Base-by-base conservation (phyloP, 2,329 filamentous ascomycete species). In the Aureobasidium namibiae region DNA sequence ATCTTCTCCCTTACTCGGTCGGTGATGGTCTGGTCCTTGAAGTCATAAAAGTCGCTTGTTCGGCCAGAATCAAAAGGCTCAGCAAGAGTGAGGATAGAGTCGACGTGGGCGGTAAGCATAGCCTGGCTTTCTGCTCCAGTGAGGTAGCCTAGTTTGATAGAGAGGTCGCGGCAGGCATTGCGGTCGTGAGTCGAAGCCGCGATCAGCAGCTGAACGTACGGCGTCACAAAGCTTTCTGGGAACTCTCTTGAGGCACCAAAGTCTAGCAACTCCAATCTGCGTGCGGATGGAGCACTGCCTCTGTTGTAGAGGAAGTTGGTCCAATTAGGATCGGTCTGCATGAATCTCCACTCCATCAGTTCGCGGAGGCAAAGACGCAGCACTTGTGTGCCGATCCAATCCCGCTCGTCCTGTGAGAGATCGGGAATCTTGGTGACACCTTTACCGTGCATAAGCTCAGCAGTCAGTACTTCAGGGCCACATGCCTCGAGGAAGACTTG, bases 271-370 rank as follows among this genome's bases (percentile, higher is more conserved):
- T 96, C 92, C 14, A 99, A 85, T 68, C 85, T 88, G 59, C 67
- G 62, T 7, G 39, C 48, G 1, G 57, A 59, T 13, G 45, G 24
- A 29, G 39, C 18, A 21, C 11, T 46, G 8, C 41, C 31, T 34
- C 42, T 33, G 24, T 38, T 34, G 42, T 57, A 99, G 21, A 97
- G 80, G 73, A 99, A 99, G 74, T 99, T 99, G 34, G 92, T 97
- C 94, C 94, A 99, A 78, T 99, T 99, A 41, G 94, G 94, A 70
- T 99, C 94, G 5, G 94, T 99, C 76, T 99, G 94, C 94, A 99
- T 99, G 77, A 95, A 97, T 62, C 81, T 86, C 82, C 96, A 97
- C 73, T 96, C 90, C 64, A 87, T 87, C 66, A 97, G 92, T 75
- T 97, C 94, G 61, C 92, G 87, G 39, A 97, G 81, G 70, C 91